Evolutionary conservation across 148 eudicot genomes (phyloP).

Genomic region (Drosera capensis): DNA sequence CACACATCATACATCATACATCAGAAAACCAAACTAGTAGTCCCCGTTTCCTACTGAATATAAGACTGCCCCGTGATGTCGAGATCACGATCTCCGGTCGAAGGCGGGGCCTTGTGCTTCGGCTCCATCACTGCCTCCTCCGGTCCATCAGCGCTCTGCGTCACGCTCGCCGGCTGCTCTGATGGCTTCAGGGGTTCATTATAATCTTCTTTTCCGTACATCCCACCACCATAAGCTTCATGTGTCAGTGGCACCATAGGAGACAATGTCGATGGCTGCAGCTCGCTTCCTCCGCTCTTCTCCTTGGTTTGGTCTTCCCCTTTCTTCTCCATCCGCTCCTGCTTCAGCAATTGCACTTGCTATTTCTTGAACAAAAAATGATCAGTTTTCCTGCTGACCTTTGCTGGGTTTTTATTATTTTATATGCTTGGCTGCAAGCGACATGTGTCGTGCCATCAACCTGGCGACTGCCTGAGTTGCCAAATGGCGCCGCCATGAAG

Average conservation of each 20-base stretch:
- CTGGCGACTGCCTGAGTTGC: no score
- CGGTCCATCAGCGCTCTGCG: constrained; percentile 78
- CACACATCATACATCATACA: background rate
- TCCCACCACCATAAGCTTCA: constrained; percentile 80
- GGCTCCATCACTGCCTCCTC: constrained; percentile 17
- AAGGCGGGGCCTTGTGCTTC: constrained; percentile 47
- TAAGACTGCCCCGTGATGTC: constrained; percentile 79
- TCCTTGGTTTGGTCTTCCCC: background rate
- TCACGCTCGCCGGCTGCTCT: constrained; percentile 40
- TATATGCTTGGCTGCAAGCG: no score
- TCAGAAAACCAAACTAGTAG: no score
- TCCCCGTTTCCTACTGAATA: constrained; percentile 21
- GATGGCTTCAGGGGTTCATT: constrained; percentile 2
- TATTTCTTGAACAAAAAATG: no score
- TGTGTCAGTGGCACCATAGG: constrained; percentile 37
- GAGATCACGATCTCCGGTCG: constrained; percentile 49
- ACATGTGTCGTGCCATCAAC: no score
- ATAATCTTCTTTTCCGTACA: constrained; percentile 38
- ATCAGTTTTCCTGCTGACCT: no score
- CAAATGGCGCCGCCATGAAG: no score
- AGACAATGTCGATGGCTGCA: constrained; percentile 11
- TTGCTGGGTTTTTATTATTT: no score
- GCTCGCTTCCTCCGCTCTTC: background rate
- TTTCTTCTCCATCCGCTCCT: constrained; percentile 3
- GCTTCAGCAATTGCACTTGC: no score